phyloP scores from a whole-genome alignment of 2,329 filamentous ascomycete genomes.

The Blumeria graminis region DNA sequence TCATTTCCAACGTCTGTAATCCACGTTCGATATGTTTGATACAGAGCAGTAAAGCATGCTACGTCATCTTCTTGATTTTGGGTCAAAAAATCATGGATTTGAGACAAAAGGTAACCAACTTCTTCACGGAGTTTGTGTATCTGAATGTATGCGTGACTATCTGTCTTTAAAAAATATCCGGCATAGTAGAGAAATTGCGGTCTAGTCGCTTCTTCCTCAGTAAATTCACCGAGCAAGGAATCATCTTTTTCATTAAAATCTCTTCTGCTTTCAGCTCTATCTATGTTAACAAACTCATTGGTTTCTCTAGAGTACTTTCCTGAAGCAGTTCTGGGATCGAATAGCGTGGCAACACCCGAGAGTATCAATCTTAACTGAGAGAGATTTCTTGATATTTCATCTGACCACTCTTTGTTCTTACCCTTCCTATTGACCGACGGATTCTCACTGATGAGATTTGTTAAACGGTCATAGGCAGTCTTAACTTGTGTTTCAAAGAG shows the following conservation, averaged over 20 bases:
- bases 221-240: constrained; percentile 32
- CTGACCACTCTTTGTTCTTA: constrained; percentile 96
- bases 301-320: constrained; percentile 17
- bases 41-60: constrained; percentile 77
- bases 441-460: constrained; percentile 55
- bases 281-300: not conserved
- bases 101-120: constrained; percentile 57
- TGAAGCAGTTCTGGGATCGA: constrained; percentile 54
- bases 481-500: constrained; percentile 68
- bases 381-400: constrained; percentile 78
- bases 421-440: constrained; percentile 73
- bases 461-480: constrained; percentile 49
- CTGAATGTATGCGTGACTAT: constrained; percentile 40
- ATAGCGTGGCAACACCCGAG: constrained; percentile 71
- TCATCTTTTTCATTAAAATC: constrained; percentile 29
- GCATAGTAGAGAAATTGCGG: constrained; percentile 74
- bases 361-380: constrained; percentile 73
- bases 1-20: constrained; percentile 96
- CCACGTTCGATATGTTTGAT: constrained; percentile 82
- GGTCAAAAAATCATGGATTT: constrained; percentile 63
- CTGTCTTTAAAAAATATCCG: constrained; percentile 52
- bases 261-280: not conserved
- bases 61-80: constrained; percentile 85
- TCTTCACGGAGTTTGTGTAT: constrained; percentile 64
- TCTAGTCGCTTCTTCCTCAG: constrained; percentile 59